Conservation (phyloP, 306 rosid genomes). For the Coriaria nepalensis region DNA sequence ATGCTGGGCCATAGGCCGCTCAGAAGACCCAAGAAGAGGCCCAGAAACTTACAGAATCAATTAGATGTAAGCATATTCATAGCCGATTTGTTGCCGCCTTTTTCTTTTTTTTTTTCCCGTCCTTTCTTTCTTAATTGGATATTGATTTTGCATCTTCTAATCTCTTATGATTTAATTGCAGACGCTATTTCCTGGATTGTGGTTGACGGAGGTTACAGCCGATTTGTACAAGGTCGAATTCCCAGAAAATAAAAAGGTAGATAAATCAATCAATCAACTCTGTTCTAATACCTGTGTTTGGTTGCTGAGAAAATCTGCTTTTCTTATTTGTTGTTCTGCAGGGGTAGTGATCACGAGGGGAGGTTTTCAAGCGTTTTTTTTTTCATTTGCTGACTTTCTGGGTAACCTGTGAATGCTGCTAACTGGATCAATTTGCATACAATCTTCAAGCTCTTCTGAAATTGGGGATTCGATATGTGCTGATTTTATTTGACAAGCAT, state of each 20-base stretch:
- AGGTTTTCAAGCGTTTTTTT: constrained; percentile 11
- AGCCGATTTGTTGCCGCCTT: neutral
- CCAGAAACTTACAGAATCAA: constrained; percentile 44
- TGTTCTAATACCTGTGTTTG: too few relatives aligned
- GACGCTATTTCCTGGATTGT: constrained; percentile 58
- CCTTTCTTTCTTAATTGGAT: neutral
- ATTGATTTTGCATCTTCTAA: constrained; percentile 2
- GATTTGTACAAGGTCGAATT: constrained; percentile 59
- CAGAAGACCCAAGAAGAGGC: constrained; percentile 54
- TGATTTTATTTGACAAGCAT: constrained; percentile 22
- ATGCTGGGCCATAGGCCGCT: constrained; percentile 47
- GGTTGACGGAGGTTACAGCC: constrained; percentile 54
- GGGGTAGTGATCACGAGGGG: constrained; percentile 29
- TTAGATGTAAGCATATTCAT: constrained; percentile 37
- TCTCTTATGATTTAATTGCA: constrained; percentile 9
- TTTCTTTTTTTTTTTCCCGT: neutral
- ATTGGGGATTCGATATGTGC: neutral
- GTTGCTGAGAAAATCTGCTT: neutral
- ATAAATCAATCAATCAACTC: neutral
- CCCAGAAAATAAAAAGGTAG: constrained; percentile 52
- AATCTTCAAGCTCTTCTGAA: too few relatives aligned
- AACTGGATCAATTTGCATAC: too few relatives aligned
- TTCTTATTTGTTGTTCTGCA: constrained; percentile 16
- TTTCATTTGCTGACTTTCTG: constrained; percentile 12
- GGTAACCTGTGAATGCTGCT: too few relatives aligned